Base-by-base conservation (phyloP, 129 eudicot species). In the Tanacetum coccineum region DNA sequence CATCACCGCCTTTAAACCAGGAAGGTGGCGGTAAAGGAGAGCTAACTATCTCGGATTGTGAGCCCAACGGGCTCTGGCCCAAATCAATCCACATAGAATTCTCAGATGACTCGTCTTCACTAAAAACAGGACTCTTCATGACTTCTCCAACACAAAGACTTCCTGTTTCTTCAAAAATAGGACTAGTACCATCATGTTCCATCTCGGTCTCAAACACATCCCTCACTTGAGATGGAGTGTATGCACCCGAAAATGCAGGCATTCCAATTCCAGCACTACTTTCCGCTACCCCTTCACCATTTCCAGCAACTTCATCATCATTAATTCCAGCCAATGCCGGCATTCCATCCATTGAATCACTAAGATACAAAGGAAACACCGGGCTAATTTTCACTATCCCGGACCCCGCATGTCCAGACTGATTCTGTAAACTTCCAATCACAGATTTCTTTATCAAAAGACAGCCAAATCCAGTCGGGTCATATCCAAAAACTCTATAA, bases 401-500 rank as follows among this genome's bases (percentile, higher is more conserved):
- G 1, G 81, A 71, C 10, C 81, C 81, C 0, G 81, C 52, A 20
- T 78, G 78, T 13, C 78, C 81, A 9, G 78, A 66, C 14, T 72
- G 78, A 72, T 59, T 71, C 69, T 78, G 81, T 36, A 78, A 59
- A 40, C 81, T 58, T 58, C 81, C 81, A 10, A 78, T 78, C 39
- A 71, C 81, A 0, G 81, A 78, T 52, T 78, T 78, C 42, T 78
- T 78, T 10, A 78, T 78, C 12, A 78, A 28, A 26, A 78, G 81
- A 46, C 81, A 78, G 28, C 81, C 81, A 3, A 78, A 78, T 66
- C 81, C 81, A 50, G 78, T 78, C 39, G 81, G 81, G 70, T 78
- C 81, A 53, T 71, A 71, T 73, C 81, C 81, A 2, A 78, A 78
- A 67, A 78, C 81, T 45, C 77, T 59, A 58, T 78, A 78, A 42